Percentiles rank a stretch among this genome's conserved stretches.
These are phyloP conservation scores for Boletales sp. DNA, from an alignment of 768 basidiomycete genomes.

Conservation along the genomic window DNA sequence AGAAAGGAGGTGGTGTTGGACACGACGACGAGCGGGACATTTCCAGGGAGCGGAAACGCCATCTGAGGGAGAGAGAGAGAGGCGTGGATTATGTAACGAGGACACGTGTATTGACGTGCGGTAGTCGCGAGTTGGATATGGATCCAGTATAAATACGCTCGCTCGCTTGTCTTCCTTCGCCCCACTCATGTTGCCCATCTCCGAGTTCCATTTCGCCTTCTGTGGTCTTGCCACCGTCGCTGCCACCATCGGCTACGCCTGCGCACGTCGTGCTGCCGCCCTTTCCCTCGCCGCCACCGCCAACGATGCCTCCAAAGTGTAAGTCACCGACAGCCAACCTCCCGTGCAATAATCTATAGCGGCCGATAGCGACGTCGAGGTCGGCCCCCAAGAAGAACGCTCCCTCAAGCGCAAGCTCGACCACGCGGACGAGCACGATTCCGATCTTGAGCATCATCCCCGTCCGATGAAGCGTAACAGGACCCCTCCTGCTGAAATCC, in stretches of 20 bases:
- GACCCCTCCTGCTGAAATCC: slow-evolving; percentile 42
- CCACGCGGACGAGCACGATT: slow-evolving; percentile 20
- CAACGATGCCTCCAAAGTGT: slow-evolving; percentile 23
- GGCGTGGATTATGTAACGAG: too few species aligned
- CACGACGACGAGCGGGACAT: slow-evolving; percentile 68
- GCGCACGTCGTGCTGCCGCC: slow-evolving; percentile 40
- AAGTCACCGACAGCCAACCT: slow-evolving; percentile 29
- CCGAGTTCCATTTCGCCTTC: slow-evolving; percentile 53
- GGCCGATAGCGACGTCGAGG: slow-evolving; percentile 31
- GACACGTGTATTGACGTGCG: slow-evolving; percentile 13
- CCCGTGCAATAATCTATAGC: slow-evolving; percentile 26
- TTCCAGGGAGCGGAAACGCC: slow-evolving; percentile 62
- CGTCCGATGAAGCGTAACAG: slow-evolving; percentile 36
- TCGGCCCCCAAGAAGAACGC: slow-evolving; percentile 22
- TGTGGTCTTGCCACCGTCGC: slow-evolving; percentile 59
- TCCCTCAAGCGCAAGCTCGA: slow-evolving; percentile 33
- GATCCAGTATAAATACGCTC: too few species aligned
- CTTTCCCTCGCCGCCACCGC: slow-evolving; percentile 14
- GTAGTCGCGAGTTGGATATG: too few species aligned
- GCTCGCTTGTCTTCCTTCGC: too few species aligned
- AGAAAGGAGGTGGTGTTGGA: slow-evolving; percentile 88
- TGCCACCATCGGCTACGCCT: slow-evolving; percentile 58
- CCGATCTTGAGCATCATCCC: slow-evolving; percentile 29
- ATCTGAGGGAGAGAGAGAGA: too few species aligned
- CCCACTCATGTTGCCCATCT: slow-evolving; percentile 44